Base-by-base conservation (phyloP, 768 basidiomycete species). In the Trametes sanguinea region DNA sequence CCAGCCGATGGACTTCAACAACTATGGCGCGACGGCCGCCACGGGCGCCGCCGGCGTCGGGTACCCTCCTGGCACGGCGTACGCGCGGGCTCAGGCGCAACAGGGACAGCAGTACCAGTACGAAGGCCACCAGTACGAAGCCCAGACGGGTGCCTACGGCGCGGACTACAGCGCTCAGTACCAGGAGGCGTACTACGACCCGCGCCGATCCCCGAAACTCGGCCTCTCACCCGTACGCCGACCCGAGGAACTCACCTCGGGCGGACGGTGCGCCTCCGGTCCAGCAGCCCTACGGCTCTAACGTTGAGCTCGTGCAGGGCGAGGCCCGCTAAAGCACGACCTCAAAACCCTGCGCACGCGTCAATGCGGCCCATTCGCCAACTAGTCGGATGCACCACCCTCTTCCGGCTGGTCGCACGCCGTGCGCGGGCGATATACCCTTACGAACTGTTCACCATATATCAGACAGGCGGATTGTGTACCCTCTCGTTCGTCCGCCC, bases 11-110 rank as follows among this genome's bases (percentile, higher is more conserved):
- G 53, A 37, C 42, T 5, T 57, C 61, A 39, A 67, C 61, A 39
- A 67, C 64, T 9, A 51, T 39, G 45, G 51, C 39, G 62, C 63
- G 65, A 68, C 52, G 6, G 30, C 48, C 13, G 42, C 16, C 13
- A 29, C 50, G 14, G 53, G 50, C 30, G 44, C 51, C 32, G 48
- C 48, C 16, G 67, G 67, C 44, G 64, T 72, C 6, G 63, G 69
- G 29, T 76, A 74, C 61, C 71, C 75, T 6, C 70, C 74, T 35
- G 60, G 56, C 17, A 69, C 67, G 13, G 65, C 71, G 14, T 71
- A 69, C 60, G 69, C 65, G 4, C 67, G 64, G 30, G 67, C 71
- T 14, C 63, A 61, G 3, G 48, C 67, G 17, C 62, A 65, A 11
- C 65, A 61, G 42, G 65, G 61, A 27, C 57, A 48, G 42, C 65